Conservation (phyloP, 345 rosid genomes). For the Conringia planisiliqua region DNA sequence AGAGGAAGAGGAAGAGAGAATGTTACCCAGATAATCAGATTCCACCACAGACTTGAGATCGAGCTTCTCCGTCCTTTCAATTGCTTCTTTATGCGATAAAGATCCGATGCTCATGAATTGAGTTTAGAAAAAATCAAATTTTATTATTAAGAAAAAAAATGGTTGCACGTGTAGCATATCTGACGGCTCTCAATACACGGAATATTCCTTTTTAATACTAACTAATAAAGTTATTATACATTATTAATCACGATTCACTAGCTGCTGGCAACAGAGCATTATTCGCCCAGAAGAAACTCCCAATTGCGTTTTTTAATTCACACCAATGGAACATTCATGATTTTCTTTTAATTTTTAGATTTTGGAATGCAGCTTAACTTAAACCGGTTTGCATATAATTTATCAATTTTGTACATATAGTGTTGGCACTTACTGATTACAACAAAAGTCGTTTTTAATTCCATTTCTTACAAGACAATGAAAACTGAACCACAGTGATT, state of each 20-base stretch:
- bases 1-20: not conserved
- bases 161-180: not conserved
- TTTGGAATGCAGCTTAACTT: not conserved
- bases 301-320: not conserved
- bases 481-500: not conserved
- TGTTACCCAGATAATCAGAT: not conserved
- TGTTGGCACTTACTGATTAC: not conserved
- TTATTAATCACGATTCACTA: not conserved
- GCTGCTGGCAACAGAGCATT: not conserved
- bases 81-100: not conserved
- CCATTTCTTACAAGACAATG: not conserved
- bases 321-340: not conserved
- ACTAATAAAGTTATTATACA: too few species aligned
- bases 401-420: not conserved
- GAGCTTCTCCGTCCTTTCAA: not conserved
- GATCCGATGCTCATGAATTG: not conserved
- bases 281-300: not conserved
- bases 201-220: not conserved
- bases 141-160: not conserved
- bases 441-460: not conserved
- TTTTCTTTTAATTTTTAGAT: not conserved
- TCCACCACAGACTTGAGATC: not conserved
- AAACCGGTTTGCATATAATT: not conserved
- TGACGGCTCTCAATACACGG: too few species aligned
- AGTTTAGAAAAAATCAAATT: too few species aligned